Percentiles rank a stretch among this genome's conserved stretches.
Conservation (phyloP, 371 early-diverging fungal genomes). For the Furculomyces boomerangus region DNA sequence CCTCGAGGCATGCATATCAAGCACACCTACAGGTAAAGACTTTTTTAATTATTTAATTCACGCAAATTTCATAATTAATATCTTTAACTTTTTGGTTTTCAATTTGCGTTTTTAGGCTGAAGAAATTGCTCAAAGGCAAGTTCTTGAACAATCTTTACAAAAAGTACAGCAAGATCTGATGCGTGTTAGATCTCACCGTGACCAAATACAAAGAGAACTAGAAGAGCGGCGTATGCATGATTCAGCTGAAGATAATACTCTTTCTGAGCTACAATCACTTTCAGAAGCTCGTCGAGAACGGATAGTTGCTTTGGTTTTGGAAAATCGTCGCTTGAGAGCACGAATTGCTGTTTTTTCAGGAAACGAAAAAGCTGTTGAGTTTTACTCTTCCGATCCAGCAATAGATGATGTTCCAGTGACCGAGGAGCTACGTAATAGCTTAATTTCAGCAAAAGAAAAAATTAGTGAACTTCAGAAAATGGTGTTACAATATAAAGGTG, state of each 20-base stretch:
- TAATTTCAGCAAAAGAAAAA: not conserved
- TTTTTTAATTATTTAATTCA: not conserved
- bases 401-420: constrained; percentile 21
- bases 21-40: not conserved
- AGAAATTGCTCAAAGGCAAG: constrained; percentile 42
- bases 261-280: constrained; percentile 40
- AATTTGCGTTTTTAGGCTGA: constrained; percentile 20
- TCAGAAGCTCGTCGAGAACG: constrained; percentile 52
- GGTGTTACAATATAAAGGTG: too few relatives aligned
- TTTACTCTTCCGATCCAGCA: constrained; percentile 35
- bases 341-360: constrained; percentile 39
- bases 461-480: not conserved
- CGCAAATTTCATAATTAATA: too few relatives aligned
- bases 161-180: constrained; percentile 53
- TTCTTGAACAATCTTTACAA: constrained; percentile 42
- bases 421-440: constrained; percentile 27
- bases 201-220: constrained; percentile 46
- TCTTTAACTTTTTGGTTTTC: too few relatives aligned
- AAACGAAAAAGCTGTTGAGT: constrained; percentile 43
- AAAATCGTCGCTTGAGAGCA: constrained; percentile 45
- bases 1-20: constrained; percentile 33
- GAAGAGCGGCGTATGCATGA: constrained; percentile 52
- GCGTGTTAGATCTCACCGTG: constrained; percentile 59
- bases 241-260: constrained; percentile 36
- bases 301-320: constrained; percentile 38